Conservation (phyloP, 2,329 filamentous ascomycete genomes). For the Cadophora malorum region DNA sequence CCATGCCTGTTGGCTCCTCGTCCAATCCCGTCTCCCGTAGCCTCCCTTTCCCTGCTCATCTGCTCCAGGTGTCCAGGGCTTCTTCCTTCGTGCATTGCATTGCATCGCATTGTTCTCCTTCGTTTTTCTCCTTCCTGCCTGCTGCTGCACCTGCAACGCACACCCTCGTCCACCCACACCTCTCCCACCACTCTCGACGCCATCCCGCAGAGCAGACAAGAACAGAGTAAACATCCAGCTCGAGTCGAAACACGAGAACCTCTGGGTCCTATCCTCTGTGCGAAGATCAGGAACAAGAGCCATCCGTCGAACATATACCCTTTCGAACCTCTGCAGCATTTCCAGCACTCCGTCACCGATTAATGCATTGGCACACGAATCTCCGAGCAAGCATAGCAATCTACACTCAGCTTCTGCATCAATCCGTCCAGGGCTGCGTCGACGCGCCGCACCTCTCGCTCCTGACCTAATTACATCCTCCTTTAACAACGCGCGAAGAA, state of each 20-base stretch:
- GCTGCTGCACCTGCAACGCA: conserved; percentile 2
- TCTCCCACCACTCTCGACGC: conserved; percentile 17
- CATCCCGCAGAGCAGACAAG: conserved; percentile 10
- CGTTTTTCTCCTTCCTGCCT: not conserved
- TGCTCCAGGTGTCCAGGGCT: not conserved
- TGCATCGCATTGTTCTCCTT: not conserved
- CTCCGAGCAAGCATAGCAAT: conserved; percentile 24
- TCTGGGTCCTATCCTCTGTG: not conserved
- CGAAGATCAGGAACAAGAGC: conserved; percentile 1
- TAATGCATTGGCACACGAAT: conserved; percentile 34
- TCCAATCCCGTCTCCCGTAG: not conserved
- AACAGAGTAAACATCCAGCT: conserved; percentile 1
- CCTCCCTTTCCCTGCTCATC: not conserved
- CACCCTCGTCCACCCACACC: not conserved
- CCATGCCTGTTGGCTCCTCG: not conserved
- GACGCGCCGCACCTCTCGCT: conserved; percentile 24
- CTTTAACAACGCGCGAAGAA: conserved; percentile 23
- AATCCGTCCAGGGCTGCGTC: conserved; percentile 31
- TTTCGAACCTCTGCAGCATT: conserved; percentile 13
- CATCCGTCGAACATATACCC: conserved; percentile 10
- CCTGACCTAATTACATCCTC: conserved; percentile 25
- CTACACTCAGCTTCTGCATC: conserved; percentile 33
- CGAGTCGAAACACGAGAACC: conserved; percentile 9
- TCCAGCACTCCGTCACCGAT: conserved; percentile 18
- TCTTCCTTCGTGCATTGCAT: conserved; percentile 8